A percentile compares a stretch with the other conserved stretches of the same genome.
phyloP scores from a whole-genome alignment of 2,329 filamentous ascomycete species.

The Trichoderma koningii region DNA sequence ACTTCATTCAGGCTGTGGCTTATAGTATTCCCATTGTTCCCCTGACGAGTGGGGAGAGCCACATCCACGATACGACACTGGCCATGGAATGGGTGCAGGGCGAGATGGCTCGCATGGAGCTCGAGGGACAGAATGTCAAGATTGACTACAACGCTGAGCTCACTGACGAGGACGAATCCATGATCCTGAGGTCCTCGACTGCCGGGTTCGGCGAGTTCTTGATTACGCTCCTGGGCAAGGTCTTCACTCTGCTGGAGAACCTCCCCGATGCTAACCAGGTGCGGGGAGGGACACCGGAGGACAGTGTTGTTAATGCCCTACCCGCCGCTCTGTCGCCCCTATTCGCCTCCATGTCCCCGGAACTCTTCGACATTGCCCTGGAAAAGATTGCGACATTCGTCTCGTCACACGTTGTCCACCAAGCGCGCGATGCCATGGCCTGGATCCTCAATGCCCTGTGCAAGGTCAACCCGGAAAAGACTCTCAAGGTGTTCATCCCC shows the following conservation, averaged over 20 bases:
- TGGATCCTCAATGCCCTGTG: slow-evolving; percentile 97
- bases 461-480: slow-evolving; percentile 93
- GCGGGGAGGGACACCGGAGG: slow-evolving; percentile 88
- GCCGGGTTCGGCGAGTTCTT: slow-evolving; percentile 93
- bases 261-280: slow-evolving; percentile 87
- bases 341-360: slow-evolving; percentile 85
- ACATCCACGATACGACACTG: slow-evolving; percentile 71
- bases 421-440: slow-evolving; percentile 95
- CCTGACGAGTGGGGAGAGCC: slow-evolving; percentile 60
- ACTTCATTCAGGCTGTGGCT: slow-evolving; percentile 92
- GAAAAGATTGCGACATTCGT: slow-evolving; percentile 93
- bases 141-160: slow-evolving; percentile 84
- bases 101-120: slow-evolving; percentile 92
- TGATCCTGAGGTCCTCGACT: slow-evolving; percentile 89
- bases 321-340: slow-evolving; percentile 89
- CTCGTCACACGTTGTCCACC: slow-evolving; percentile 91
- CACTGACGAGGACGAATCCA: slow-evolving; percentile 80
- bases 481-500: slow-evolving; percentile 85
- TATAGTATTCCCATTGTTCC: slow-evolving; percentile 95
- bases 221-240: slow-evolving; percentile 84
- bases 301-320: slow-evolving; percentile 93
- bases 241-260: slow-evolving; percentile 95
- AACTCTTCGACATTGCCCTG: slow-evolving; percentile 87
- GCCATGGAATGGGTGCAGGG: slow-evolving; percentile 92
- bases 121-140: slow-evolving; percentile 79